These are phyloP conservation scores for Trichoderma reesei DNA, from an alignment of 495 filamentous ascomycete genomes.

Conservation along the genomic window DNA sequence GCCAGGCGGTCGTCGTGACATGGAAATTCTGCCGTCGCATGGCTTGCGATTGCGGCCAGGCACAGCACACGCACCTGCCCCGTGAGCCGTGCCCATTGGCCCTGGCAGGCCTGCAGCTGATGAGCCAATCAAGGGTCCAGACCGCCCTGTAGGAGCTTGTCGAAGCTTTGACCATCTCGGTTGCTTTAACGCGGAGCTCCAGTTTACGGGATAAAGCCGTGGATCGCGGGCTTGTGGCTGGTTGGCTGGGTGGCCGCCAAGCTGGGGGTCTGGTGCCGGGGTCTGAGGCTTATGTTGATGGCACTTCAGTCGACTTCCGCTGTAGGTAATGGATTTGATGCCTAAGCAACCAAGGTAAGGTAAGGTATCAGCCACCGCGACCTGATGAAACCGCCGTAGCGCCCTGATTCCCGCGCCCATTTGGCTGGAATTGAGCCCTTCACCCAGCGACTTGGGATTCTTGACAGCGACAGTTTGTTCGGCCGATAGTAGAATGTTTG, in stretches of 20 bases:
- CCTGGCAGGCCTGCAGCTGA: background rate
- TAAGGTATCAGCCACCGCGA: background rate
- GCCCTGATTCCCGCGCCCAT: background rate
- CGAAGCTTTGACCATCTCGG: background rate
- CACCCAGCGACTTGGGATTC: too few relatives aligned
- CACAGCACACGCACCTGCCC: background rate
- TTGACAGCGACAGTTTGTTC: too few relatives aligned
- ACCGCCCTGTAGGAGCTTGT: background rate
- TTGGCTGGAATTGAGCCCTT: background rate
- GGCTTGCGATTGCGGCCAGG: background rate
- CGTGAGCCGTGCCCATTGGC: background rate
- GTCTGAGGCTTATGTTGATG: too few relatives aligned
- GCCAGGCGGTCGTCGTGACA: slow-evolving; percentile 2
- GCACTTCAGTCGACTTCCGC: too few relatives aligned
- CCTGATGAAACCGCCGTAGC: background rate
- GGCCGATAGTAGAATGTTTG: too few relatives aligned
- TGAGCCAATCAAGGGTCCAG: background rate
- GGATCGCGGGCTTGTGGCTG: background rate
- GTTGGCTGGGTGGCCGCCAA: too few relatives aligned
- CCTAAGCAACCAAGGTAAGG: too few relatives aligned
- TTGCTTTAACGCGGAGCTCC: slow-evolving; percentile 1
- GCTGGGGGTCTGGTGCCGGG: too few relatives aligned
- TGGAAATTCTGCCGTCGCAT: background rate
- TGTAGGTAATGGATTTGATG: too few relatives aligned
- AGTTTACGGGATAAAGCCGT: slow-evolving; percentile 1